Evolutionary conservation across 1,284 basidiomycete species (phyloP).

Genomic region (Nidula niveotomentosa): DNA sequence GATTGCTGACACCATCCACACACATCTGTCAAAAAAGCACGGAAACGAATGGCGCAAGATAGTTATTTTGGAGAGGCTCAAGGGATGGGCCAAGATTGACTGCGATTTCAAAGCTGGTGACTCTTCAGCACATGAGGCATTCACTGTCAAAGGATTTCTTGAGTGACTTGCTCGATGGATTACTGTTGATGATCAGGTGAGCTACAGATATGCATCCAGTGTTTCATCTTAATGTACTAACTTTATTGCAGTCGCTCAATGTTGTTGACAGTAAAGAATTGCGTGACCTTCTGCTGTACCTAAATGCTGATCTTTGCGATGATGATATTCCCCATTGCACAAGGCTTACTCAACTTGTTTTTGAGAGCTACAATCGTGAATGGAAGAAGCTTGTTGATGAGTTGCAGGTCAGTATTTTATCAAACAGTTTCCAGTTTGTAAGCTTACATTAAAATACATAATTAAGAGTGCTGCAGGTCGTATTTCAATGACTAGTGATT

Average conservation of each 20-base stretch:
- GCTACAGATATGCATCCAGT: neutral
- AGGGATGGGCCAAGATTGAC: neutral
- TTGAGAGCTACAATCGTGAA: slow-evolving; percentile 8
- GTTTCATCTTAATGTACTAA: neutral
- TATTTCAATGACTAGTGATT: slow-evolving; percentile 11
- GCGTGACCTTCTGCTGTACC: slow-evolving; percentile 6
- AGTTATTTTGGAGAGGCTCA: neutral
- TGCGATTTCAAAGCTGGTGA: neutral
- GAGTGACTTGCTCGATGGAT: neutral
- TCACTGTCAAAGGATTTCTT: neutral
- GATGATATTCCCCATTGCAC: slow-evolving; percentile 13
- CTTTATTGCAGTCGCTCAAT: neutral
- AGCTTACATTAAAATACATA: neutral
- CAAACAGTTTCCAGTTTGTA: neutral
- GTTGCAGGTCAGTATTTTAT: slow-evolving; percentile 4
- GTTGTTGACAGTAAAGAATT: neutral
- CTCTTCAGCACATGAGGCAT: neutral
- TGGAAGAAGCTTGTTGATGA: slow-evolving; percentile 6
- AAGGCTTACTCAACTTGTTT: slow-evolving; percentile 8
- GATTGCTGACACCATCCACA: neutral
- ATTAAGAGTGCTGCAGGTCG: neutral
- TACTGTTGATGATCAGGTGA: neutral
- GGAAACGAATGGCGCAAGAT: neutral
- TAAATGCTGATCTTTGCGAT: slow-evolving; percentile 7
- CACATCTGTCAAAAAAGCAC: neutral